These are phyloP conservation scores for Penicillium tannophilum DNA, from an alignment of 495 filamentous ascomycete species.

Conservation along the genomic window DNA sequence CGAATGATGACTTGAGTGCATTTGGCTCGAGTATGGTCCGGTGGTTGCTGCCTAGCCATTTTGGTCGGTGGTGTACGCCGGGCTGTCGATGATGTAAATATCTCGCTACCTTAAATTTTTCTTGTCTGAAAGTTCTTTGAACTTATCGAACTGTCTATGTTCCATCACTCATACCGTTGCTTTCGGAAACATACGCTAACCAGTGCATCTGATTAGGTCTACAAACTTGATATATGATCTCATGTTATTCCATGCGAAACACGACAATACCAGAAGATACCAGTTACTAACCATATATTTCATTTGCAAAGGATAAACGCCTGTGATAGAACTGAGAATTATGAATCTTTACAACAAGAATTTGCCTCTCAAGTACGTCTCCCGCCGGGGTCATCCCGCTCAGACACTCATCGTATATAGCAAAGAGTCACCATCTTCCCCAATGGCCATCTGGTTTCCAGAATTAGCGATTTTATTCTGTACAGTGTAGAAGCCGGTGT, in stretches of 20 bases:
- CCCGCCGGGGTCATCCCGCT: conserved; percentile 38
- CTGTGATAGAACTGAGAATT: conserved; percentile 86
- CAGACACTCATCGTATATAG: conserved; percentile 50
- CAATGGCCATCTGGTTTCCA: conserved; percentile 94
- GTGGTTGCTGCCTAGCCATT: conserved; percentile 46
- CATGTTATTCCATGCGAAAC: background rate
- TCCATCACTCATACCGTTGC: background rate
- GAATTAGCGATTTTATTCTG: conserved; percentile 93
- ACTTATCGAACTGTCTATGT: conserved; percentile 6
- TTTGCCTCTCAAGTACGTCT: conserved; percentile 70
- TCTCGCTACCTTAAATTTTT: conserved; percentile 92
- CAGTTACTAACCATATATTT: conserved; percentile 35
- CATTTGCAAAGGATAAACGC: conserved; percentile 74
- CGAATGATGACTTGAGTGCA: conserved; percentile 99
- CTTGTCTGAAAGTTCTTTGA: conserved; percentile 69
- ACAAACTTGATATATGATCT: background rate
- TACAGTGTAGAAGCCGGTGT: conserved; percentile 95
- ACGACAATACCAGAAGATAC: background rate
- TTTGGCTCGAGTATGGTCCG: conserved; percentile 97
- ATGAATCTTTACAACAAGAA: conserved; percentile 72
- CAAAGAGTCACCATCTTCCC: conserved; percentile 63
- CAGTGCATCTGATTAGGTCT: conserved; percentile 12
- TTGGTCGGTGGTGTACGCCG: conserved; percentile 47
- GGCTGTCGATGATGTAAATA: conserved; percentile 90
- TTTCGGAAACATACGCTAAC: conserved; percentile 16